Base-by-base conservation (phyloP, 1,139 yeast species). In the Kodamaea derodonti region DNA sequence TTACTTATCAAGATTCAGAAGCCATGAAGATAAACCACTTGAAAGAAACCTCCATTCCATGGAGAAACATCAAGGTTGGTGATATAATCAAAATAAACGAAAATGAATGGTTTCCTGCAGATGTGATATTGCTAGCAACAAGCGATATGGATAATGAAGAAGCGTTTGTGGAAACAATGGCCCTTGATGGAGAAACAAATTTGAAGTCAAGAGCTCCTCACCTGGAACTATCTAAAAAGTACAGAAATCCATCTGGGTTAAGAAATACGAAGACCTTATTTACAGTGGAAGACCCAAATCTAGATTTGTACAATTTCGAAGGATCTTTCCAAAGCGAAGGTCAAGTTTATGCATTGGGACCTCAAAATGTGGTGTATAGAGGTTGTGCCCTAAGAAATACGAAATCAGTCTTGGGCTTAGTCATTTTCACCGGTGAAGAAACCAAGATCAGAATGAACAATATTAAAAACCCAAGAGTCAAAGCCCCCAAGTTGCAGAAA, bases 381-480 rank as follows among this genome's bases (percentile, higher is more conserved):
- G 98, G 98, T 2, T 82, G 95, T 38, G 75, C 88, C 29, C 60
- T 92, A 27, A 74, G 98, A 54, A 92, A 94, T 56, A 90, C 98
- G 0, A 70, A 72, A 11, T 66, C 75, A 14, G 71, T 79, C 4
- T 54, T 85, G 29, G 98, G 97, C 1, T 52, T 90, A 45, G 97
- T 87, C 9, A 69, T 90, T 1, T 94, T 88, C 65, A 81, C 95
- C 1, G 98, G 99, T 39, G 97, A 88, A 59, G 98, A 94, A 60
- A 78, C 97, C 4, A 94, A 94, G 50, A 87, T 92, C 35, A 74
- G 98, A 58, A 86, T 88, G 95, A 94, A 94, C 59, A 94, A 96
- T 16, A 75, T 87, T 35, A 84, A 78, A 49, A 84, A 85, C 49
- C 95, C 96, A 10, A 72, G 97, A 48, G 82, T 86, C 1, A 94